Evolutionary conservation across 192 early-diverging fungal genomes (phyloP).

Genomic region (Phlyctochytrium planicorne): DNA sequence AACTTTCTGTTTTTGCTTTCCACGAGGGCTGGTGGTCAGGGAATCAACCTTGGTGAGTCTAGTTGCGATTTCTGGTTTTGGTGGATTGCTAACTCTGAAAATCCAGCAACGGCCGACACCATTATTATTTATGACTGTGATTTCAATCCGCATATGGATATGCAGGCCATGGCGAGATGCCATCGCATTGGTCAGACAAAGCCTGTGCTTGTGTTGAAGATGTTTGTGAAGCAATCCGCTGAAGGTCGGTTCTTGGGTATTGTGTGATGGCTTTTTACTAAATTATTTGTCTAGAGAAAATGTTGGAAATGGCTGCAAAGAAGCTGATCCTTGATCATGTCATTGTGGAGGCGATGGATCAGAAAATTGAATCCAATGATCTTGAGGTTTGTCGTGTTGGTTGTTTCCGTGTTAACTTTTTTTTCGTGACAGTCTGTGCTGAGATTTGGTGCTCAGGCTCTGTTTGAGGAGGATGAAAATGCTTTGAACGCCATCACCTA

Average conservation of each 20-base stretch:
- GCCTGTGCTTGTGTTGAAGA: slow-evolving; percentile 63
- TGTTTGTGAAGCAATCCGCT: slow-evolving; percentile 60
- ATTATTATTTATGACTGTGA: slow-evolving; percentile 68
- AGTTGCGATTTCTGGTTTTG: too few species aligned
- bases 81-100: too few species aligned
- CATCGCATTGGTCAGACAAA: slow-evolving; percentile 74
- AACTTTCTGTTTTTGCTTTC: slow-evolving; percentile 67
- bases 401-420: too few species aligned
- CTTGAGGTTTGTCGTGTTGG: too few species aligned
- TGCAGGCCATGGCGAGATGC: slow-evolving; percentile 73
- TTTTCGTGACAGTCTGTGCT: too few species aligned
- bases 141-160: slow-evolving; percentile 42
- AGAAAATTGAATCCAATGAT: slow-evolving; percentile 53
- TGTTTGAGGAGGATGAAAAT: slow-evolving; percentile 64
- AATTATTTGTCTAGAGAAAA: slow-evolving; percentile 59
- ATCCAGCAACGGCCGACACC: slow-evolving; percentile 71
- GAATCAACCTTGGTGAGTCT: slow-evolving; percentile 74
- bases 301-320: slow-evolving; percentile 70
- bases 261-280: background rate
- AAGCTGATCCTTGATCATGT: slow-evolving; percentile 77
- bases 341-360: slow-evolving; percentile 71
- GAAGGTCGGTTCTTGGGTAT: slow-evolving; percentile 61
- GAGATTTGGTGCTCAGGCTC: slow-evolving; percentile 65
- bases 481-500: slow-evolving; percentile 53
- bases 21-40: slow-evolving; percentile 74